Evolutionary conservation across 306 rosid genomes (phyloP), one percentile per base, ranked within the genome.

Genomic region (Dicorynia guianensis): DNA sequence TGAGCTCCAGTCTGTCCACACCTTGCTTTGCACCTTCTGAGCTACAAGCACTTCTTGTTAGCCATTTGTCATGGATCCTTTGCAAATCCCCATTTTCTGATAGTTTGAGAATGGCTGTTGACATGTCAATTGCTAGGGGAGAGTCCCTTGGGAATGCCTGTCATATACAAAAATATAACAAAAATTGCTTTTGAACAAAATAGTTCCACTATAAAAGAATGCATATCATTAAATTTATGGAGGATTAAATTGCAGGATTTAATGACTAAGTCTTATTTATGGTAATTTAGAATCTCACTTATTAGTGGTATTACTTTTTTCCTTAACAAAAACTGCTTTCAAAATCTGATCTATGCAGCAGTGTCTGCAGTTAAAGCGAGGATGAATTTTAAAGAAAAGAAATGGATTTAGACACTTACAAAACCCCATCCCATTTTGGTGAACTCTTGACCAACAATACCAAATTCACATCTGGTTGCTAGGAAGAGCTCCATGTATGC

Each of bases 401-500:
- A 60, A 52, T 7, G n/a, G 30, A 43, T 17, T 3, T 0, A 67
- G 49, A 47, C 38, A 85, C 97, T 89, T 85, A 92, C 97, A 86
- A 88, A 92, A 62, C 97, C 97, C 97, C 97, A 92, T 4, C 96
- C 93, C 38, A 84, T 86, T 85, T 85, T 92, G 81, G 96, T 92
- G 89, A 92, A 92, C 80, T 92, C 92, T 82, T 85, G 93, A 70
- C 96, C 97, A 35, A 90, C 88, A 64, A 92, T 81, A 52, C 97
- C 87, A 74, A 76, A 92, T 36, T 92, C 88, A 38, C 96, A 92
- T 40, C 83, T 79, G 13, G 84, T 80, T 34, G 93, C 69, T 18
- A 92, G 87, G 87, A 92, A 92, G 44, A 90, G 81, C 83, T 92
- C 96, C 52, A 88, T 80, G 74, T 80, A 92, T 10, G 97, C 89